phyloP scores from a whole-genome alignment of 768 basidiomycete species.

The Coprinopsis sp. region DNA sequence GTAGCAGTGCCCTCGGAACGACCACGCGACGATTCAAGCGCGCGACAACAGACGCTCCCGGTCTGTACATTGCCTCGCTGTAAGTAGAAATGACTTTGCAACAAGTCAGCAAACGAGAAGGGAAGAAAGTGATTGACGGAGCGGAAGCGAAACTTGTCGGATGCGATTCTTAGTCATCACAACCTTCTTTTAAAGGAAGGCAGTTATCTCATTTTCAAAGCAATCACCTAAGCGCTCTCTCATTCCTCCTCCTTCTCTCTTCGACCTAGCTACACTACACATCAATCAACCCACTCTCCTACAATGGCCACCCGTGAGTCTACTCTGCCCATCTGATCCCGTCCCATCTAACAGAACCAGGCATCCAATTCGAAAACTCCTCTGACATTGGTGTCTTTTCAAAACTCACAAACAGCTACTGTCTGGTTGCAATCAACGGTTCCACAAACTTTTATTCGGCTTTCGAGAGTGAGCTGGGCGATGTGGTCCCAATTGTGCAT shows the following conservation, averaged over 20 bases:
- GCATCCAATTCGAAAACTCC: slow-evolving; percentile 90
- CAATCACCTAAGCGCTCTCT: slow-evolving; percentile 6
- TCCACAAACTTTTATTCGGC: slow-evolving; percentile 98
- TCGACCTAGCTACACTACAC: slow-evolving; percentile 1
- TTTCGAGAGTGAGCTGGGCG: slow-evolving; percentile 85
- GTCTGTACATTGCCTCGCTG: neutral
- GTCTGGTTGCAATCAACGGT: slow-evolving; percentile 88
- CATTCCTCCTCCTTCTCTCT: slow-evolving; percentile 1
- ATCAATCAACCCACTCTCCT: slow-evolving; percentile 8
- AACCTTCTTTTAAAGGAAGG: slow-evolving; percentile 4
- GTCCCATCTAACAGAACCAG: slow-evolving; percentile 36
- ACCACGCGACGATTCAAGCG: too few species aligned
- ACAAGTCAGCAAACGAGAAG: too few species aligned
- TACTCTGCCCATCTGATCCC: slow-evolving; percentile 11
- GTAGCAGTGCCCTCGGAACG: too few species aligned
- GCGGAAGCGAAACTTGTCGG: slow-evolving; percentile 6
- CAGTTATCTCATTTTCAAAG: slow-evolving; percentile 8
- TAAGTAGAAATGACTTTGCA: too few species aligned
- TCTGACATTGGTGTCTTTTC: slow-evolving; percentile 96
- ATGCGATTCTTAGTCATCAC: slow-evolving; percentile 10
- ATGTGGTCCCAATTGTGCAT: slow-evolving; percentile 94
- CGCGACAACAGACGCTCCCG: neutral
- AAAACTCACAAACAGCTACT: slow-evolving; percentile 98
- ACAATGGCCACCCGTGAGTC: slow-evolving; percentile 48
- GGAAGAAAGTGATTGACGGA: neutral